These are phyloP conservation scores for Pleurotus tuber-regium DNA, from an alignment of 768 basidiomycete species.

Conservation along the genomic window DNA sequence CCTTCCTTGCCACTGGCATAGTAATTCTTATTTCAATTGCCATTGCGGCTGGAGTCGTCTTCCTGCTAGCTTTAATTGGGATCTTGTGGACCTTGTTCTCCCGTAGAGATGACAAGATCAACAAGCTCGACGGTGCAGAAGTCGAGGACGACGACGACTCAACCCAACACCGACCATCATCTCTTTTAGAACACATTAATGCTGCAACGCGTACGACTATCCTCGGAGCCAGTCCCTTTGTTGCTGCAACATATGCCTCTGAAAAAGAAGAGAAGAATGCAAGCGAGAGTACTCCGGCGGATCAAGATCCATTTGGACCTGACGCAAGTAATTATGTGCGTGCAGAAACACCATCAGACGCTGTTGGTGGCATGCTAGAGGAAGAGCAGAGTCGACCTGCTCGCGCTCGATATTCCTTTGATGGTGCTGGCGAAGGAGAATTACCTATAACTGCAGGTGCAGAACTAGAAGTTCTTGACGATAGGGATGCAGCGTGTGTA, in stretches of 20 bases:
- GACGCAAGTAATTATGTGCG: slow-evolving; percentile 78
- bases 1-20: slow-evolving; percentile 86
- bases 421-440: slow-evolving; percentile 77
- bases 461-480: slow-evolving; percentile 76
- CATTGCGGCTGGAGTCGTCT: slow-evolving; percentile 91
- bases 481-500: slow-evolving; percentile 75
- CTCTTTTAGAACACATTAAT: slow-evolving; percentile 87
- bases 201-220: slow-evolving; percentile 86
- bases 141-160: slow-evolving; percentile 72
- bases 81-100: slow-evolving; percentile 90
- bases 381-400: slow-evolving; percentile 75
- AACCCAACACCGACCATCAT: slow-evolving; percentile 78
- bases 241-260: slow-evolving; percentile 25
- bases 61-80: slow-evolving; percentile 80
- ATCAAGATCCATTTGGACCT: slow-evolving; percentile 63
- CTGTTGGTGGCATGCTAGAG: slow-evolving; percentile 61
- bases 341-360: slow-evolving; percentile 80
- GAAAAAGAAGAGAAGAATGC: slow-evolving; percentile 59
- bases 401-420: slow-evolving; percentile 82
- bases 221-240: slow-evolving; percentile 49
- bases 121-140: slow-evolving; percentile 61
- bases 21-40: slow-evolving; percentile 98
- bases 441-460: slow-evolving; percentile 64
- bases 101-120: slow-evolving; percentile 69
- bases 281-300: slow-evolving; percentile 16